These are phyloP conservation scores for Exidia glandulosa DNA, from an alignment of 768 basidiomycete genomes.

Conservation along the genomic window DNA sequence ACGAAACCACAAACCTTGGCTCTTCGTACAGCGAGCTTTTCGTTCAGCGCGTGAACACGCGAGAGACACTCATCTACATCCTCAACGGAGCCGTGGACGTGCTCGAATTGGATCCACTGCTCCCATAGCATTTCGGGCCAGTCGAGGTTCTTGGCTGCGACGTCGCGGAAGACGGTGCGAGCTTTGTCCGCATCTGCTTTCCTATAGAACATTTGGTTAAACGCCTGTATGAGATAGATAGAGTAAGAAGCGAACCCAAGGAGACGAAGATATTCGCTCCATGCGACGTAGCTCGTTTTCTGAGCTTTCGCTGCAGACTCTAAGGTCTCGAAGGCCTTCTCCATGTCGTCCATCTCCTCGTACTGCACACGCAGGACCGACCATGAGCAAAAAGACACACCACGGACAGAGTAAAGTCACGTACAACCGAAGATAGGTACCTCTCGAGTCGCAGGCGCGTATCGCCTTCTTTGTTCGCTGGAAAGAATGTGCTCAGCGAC, in stretches of 20 bases:
- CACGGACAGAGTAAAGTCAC: too few species aligned
- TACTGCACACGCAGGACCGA: too few species aligned
- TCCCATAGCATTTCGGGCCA: conserved; percentile 96
- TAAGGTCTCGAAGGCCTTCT: conserved; percentile 35
- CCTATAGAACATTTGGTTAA: conserved; percentile 37
- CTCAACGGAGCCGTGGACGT: conserved; percentile 62
- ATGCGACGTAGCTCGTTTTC: conserved; percentile 62
- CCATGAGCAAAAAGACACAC: too few species aligned
- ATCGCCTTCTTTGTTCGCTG: conserved; percentile 65
- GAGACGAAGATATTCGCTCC: conserved; percentile 64
- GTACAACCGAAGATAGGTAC: conserved; percentile 63
- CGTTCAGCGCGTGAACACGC: conserved; percentile 53
- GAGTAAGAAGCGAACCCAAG: conserved; percentile 43
- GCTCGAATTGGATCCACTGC: conserved; percentile 81
- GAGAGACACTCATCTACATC: conserved; percentile 53
- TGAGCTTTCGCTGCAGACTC: conserved; percentile 52
- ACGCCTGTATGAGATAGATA: conserved; percentile 4
- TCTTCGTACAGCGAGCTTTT: conserved; percentile 49
- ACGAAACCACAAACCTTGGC: conserved; percentile 52
- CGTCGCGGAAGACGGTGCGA: conserved; percentile 53
- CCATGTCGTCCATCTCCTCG: conserved; percentile 30
- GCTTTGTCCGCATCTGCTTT: conserved; percentile 36
- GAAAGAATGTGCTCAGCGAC: background rate
- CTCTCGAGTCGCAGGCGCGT: conserved; percentile 72
- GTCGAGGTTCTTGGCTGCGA: conserved; percentile 66